Evolutionary conservation across 2,329 filamentous ascomycete genomes (phyloP).

Genomic region (Raffaelea albimanens): DNA sequence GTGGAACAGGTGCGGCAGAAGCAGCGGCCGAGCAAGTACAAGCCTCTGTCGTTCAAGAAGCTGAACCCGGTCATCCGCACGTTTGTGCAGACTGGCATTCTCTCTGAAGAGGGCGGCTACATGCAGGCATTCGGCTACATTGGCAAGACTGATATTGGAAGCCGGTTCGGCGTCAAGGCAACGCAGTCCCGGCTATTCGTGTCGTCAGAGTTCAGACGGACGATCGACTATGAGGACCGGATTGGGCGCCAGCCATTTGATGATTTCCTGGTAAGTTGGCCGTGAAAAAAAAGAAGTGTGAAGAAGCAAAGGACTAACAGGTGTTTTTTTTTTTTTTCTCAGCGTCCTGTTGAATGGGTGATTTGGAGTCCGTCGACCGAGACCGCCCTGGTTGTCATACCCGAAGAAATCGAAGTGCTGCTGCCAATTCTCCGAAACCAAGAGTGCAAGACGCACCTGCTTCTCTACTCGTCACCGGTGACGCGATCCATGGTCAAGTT

Average conservation of each 20-base stretch:
- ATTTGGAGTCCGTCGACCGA: constrained; percentile 38
- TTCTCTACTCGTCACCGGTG: constrained; percentile 30
- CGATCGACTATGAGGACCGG: constrained; percentile 22
- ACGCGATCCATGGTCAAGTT: constrained; percentile 51
- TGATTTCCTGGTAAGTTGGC: constrained; percentile 23
- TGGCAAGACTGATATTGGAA: constrained; percentile 2
- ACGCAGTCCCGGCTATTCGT: constrained; percentile 22
- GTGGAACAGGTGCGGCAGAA: constrained; percentile 40
- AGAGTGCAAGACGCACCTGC: constrained; percentile 20
- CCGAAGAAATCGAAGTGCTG: constrained; percentile 52
- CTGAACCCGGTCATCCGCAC: background rate
- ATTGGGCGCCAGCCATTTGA: constrained; percentile 17
- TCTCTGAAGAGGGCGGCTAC: background rate
- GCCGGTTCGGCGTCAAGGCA: constrained; percentile 2
- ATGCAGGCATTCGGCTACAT: constrained; percentile 1
- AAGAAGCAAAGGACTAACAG: background rate
- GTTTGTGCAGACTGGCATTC: constrained; percentile 7
- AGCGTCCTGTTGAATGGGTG: constrained; percentile 49
- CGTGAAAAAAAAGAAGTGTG: too few species aligned
- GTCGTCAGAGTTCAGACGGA: constrained; percentile 36
- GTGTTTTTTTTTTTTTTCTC: constrained; percentile 12
- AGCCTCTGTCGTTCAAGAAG: background rate
- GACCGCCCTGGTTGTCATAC: constrained; percentile 47
- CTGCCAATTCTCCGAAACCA: constrained; percentile 31
- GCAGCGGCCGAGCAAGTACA: background rate